phyloP scores from a whole-genome alignment of 805 yeast genomes.

The Brettanomyces bruxellensis region DNA sequence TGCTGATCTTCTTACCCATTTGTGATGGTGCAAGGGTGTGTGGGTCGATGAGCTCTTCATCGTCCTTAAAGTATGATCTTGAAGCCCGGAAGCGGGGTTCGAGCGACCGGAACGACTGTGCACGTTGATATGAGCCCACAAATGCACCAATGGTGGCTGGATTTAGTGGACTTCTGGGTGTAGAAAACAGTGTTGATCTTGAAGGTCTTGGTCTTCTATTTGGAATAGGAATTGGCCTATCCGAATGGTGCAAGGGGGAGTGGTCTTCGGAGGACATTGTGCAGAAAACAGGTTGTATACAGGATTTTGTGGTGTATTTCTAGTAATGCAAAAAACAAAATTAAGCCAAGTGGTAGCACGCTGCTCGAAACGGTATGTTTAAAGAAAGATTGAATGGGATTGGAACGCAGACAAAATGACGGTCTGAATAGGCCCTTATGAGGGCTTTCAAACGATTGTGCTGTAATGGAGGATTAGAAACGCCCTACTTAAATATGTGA shows the following conservation, averaged over 20 bases:
- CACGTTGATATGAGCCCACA: constrained; percentile 72
- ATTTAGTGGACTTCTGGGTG: constrained; percentile 4
- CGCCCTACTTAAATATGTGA: too few relatives aligned
- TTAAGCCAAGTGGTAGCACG: too few relatives aligned
- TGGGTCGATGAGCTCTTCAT: constrained; percentile 63
- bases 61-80: constrained; percentile 55
- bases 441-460: too few relatives aligned
- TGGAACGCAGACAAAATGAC: too few relatives aligned
- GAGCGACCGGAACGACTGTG: constrained; percentile 56
- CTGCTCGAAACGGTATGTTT: too few relatives aligned
- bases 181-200: constrained; percentile 2
- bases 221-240: constrained; percentile 17
- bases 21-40: constrained; percentile 56
- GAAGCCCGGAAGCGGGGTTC: constrained; percentile 48
- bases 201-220: constrained; percentile 5
- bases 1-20: constrained; percentile 56
- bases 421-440: too few relatives aligned
- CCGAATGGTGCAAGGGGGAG: background rate
- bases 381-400: too few relatives aligned
- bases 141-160: constrained; percentile 56
- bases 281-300: too few relatives aligned
- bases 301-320: too few relatives aligned
- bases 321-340: too few relatives aligned
- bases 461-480: too few relatives aligned
- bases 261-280: too few relatives aligned